These are phyloP conservation scores for Meyerozyma smithsonii DNA, from an alignment of 1,139 yeast genomes.

Conservation along the genomic window DNA sequence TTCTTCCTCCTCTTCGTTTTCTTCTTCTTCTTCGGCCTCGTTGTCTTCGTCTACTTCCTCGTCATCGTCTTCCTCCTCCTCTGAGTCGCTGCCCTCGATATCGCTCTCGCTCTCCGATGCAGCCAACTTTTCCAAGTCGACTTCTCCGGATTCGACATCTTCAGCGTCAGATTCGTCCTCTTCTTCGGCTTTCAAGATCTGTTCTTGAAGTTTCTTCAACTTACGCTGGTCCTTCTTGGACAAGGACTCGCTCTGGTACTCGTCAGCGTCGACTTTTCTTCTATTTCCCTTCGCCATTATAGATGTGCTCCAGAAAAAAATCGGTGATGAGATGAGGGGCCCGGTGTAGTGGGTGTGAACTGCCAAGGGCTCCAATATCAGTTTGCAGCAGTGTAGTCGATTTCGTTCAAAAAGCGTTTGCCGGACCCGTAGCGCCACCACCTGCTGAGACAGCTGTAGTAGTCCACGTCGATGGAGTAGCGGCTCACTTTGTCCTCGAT, in stretches of 20 bases:
- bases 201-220: constrained; percentile 45
- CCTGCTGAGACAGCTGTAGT: constrained; percentile 69
- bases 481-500: constrained; percentile 32
- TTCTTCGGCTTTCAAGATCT: constrained; percentile 11
- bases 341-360: constrained; percentile 1
- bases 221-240: constrained; percentile 65
- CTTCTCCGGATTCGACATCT: constrained; percentile 29
- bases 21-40: constrained; percentile 31
- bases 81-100: constrained; percentile 32
- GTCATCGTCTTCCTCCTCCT: constrained; percentile 39
- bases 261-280: constrained; percentile 24
- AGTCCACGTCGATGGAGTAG: constrained; percentile 49
- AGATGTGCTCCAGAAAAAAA: background rate
- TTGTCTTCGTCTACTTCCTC: constrained; percentile 43
- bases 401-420: constrained; percentile 42
- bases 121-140: constrained; percentile 54
- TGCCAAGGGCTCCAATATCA: background rate
- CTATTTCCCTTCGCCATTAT: constrained; percentile 5
- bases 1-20: constrained; percentile 37
- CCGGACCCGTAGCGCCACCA: constrained; percentile 83
- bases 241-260: constrained; percentile 40
- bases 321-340: constrained; percentile 1
- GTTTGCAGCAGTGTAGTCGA: constrained; percentile 10
- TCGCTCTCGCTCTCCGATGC: constrained; percentile 45
- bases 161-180: constrained; percentile 24